Evolutionary conservation across 148 eudicot species (phyloP), one percentile per base, ranked within the genome.

Genomic region (Dysphania ambrosioides): DNA sequence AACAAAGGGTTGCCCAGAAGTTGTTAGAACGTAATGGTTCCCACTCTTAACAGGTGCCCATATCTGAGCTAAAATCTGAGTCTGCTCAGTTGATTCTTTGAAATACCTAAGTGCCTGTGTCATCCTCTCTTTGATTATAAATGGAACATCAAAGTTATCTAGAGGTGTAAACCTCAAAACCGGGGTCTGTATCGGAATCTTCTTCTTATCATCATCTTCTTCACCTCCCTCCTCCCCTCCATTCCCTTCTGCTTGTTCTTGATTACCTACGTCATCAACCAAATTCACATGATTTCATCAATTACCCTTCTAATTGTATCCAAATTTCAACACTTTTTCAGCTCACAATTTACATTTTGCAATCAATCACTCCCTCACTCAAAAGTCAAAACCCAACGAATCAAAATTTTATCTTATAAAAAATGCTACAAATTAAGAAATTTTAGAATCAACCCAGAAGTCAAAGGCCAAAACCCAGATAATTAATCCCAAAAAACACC

Each of bases 1-100:
- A 67, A 92, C 87, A 89, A 95, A 95, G 76, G 98, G 98, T 36
- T 95, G 97, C 47, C 96, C 97, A n/a, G 88, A 90, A 77, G 97
- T 95, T 51, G 98, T 95, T 58, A 95, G 96, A 31, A 88, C 86
- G 68, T 82, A 87, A 12, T 86, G 86, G 73, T 79, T 84, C 53
- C 96, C 92, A 35, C 70, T 86, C 71, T 79, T 89, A 13, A 95
- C 90, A 35, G 98, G 98, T 18, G 92, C 96, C 98, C 98, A 95
- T 75, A 95, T 85, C 79, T 95, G 98, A 78, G 92, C 98, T 51
- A 95, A 81, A 64, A 93, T 88, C 85, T 85, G 87, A 78, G 86
- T 88, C 66, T 88, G 93, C n/a, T 84, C 96, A 34, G 92, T 86
- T 24, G 86, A 89, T 24, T 87, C 96, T 80, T 85, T 91, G 77